Conservation (phyloP, 2,329 filamentous ascomycete species). For the Phoma sp. region DNA sequence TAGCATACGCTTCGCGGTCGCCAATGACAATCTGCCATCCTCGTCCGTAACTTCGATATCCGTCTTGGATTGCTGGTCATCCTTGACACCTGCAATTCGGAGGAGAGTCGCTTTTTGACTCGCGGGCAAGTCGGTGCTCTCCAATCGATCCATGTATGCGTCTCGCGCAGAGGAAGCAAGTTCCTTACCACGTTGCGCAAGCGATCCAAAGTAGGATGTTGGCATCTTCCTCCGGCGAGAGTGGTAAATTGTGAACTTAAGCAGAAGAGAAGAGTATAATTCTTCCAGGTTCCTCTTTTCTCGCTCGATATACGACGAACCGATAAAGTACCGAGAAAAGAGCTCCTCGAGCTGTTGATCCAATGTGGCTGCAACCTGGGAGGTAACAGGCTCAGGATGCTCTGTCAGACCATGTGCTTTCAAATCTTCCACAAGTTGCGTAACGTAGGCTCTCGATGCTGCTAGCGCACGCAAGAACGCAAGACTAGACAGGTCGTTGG, state of each 20-base stretch:
- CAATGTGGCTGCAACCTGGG: conserved; percentile 75
- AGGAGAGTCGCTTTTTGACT: conserved; percentile 92
- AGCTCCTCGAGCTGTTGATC: conserved; percentile 72
- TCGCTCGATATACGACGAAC: conserved; percentile 69
- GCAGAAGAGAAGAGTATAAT: conserved; percentile 86
- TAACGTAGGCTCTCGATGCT: conserved; percentile 87
- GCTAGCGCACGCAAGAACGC: conserved; percentile 91
- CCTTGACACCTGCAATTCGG: conserved; percentile 80
- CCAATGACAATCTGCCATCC: conserved; percentile 80
- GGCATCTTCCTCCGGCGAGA: conserved; percentile 85
- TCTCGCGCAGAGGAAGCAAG: conserved; percentile 87
- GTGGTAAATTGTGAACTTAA: conserved; percentile 97
- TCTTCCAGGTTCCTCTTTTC: conserved; percentile 75
- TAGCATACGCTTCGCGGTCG: conserved; percentile 96
- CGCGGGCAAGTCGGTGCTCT: conserved; percentile 84
- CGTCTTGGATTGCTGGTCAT: conserved; percentile 76
- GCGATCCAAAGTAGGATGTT: conserved; percentile 88
- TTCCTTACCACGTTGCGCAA: conserved; percentile 89
- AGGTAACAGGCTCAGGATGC: conserved; percentile 88
- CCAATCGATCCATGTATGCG: conserved; percentile 85
- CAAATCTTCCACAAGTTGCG: conserved; percentile 84
- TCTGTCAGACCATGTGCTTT: conserved; percentile 95
- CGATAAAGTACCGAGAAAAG: conserved; percentile 70
- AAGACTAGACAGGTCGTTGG: conserved; percentile 85
- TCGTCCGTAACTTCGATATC: conserved; percentile 91